Percentiles rank a stretch among this genome's conserved stretches.
Conservation (phyloP, 306 rosid species). For the Leucaena leucocephala region DNA sequence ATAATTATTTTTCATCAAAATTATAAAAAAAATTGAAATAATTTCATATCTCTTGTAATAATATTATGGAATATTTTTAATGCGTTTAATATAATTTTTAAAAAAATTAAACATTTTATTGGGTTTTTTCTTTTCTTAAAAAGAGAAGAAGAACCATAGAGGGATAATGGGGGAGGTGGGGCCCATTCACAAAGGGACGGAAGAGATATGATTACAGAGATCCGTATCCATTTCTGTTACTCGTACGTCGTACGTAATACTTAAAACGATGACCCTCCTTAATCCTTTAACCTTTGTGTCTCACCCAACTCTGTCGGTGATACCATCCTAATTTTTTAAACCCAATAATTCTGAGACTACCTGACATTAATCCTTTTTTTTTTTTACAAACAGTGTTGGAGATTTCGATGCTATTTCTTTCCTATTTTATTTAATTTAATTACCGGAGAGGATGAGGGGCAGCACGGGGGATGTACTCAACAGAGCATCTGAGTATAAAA, state of each 20-base stretch:
- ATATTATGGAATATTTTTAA: no score
- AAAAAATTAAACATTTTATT: no score
- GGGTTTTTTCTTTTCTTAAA: not conserved
- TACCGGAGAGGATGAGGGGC: not conserved
- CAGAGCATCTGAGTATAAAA: constrained; percentile 3
- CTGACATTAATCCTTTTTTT: constrained; percentile 5
- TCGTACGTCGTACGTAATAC: constrained; percentile 53
- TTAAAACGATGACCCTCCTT: constrained; percentile 21
- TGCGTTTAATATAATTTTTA: no score
- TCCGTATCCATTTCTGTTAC: constrained; percentile 59
- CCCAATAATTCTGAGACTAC: not conserved
- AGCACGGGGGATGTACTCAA: constrained; percentile 26
- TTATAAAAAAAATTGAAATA: no score
- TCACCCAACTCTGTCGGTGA: not conserved
- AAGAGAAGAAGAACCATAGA: not conserved
- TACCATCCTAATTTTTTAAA: not conserved
- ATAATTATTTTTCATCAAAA: no score
- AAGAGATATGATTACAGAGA: constrained; percentile 31
- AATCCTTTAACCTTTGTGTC: not conserved
- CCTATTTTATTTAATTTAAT: not conserved
- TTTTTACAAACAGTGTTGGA: not conserved
- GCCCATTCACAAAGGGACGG: not conserved
- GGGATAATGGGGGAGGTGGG: constrained; percentile 33
- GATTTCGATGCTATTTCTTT: not conserved
- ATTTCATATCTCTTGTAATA: no score